Conservation (phyloP, 106 monocot species). For the Phalaenopsis aphrodite region DNA sequence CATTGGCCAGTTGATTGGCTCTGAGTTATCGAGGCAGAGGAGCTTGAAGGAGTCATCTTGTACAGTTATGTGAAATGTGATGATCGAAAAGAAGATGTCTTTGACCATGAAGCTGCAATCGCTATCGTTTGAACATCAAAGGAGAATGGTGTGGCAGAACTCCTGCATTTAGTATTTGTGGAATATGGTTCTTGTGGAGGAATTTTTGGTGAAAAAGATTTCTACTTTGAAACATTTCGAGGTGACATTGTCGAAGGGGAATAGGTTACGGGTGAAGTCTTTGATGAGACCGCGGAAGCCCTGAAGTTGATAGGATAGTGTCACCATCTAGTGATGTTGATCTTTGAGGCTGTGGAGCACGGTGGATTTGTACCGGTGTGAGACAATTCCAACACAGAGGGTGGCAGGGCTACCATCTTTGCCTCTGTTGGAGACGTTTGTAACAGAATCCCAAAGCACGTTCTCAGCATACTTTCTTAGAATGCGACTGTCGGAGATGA, state of each 20-base stretch:
- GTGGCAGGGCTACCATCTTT: neutral
- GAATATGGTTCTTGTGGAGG: slow-evolving; percentile 25
- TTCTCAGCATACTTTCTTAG: slow-evolving; percentile 57
- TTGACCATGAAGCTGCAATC: slow-evolving; percentile 32
- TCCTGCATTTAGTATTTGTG: slow-evolving; percentile 45
- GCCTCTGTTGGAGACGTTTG: slow-evolving; percentile 10
- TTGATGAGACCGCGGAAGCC: slow-evolving; percentile 48
- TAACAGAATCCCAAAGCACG: slow-evolving; percentile 38
- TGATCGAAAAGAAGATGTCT: slow-evolving; percentile 26
- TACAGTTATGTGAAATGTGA: slow-evolving; percentile 18
- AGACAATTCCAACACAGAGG: slow-evolving; percentile 33
- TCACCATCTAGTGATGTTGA: slow-evolving; percentile 30
- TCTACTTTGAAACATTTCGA: slow-evolving; percentile 33
- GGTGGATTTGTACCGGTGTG: slow-evolving; percentile 37
- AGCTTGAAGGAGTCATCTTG: slow-evolving; percentile 33
- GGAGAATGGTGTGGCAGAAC: slow-evolving; percentile 25
- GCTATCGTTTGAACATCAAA: slow-evolving; percentile 4
- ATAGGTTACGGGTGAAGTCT: slow-evolving; percentile 36
- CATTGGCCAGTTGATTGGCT: slow-evolving; percentile 19
- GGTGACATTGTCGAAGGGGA: slow-evolving; percentile 21
- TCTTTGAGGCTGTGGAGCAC: slow-evolving; percentile 33
- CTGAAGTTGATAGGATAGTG: slow-evolving; percentile 40
- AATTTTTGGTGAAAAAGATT: slow-evolving; percentile 46
- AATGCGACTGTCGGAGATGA: slow-evolving; percentile 22
- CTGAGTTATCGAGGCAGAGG: slow-evolving; percentile 22